Conservation (phyloP, 306 rosid species). For the Rosa chinensis region DNA sequence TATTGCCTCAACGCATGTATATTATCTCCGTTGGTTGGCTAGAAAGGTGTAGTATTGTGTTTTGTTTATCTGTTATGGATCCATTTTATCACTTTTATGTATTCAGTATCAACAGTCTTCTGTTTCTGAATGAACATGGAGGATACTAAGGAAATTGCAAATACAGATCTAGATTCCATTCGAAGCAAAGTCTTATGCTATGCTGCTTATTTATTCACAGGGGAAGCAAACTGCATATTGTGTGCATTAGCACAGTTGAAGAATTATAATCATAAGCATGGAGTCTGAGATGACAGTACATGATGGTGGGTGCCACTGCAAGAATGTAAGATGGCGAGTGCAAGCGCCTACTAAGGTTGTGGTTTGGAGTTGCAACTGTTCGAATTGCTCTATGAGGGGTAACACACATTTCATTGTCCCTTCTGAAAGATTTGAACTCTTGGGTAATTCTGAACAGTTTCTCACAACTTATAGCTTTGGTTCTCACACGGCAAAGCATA, state of each 20-base stretch:
- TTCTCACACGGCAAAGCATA: conserved; percentile 78
- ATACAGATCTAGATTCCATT: background rate
- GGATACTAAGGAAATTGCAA: background rate
- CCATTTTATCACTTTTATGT: background rate
- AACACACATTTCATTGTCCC: conserved; percentile 69
- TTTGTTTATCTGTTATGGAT: background rate
- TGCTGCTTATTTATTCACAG: conserved; percentile 4
- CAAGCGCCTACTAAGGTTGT: conserved; percentile 55
- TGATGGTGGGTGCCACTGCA: conserved; percentile 86
- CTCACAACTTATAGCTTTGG: conserved; percentile 78
- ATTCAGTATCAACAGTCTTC: background rate
- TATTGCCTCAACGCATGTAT: background rate
- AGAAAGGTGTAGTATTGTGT: background rate
- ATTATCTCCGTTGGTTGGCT: background rate
- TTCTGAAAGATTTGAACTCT: conserved; percentile 52
- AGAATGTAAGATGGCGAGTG: conserved; percentile 73
- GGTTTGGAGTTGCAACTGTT: conserved; percentile 83
- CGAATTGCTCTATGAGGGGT: conserved; percentile 72
- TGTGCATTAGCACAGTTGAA: background rate
- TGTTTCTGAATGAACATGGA: background rate
- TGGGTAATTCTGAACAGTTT: conserved; percentile 58
- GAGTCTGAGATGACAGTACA: conserved; percentile 57
- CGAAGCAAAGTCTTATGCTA: background rate
- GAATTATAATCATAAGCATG: conserved; percentile 42
- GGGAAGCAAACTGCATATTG: background rate